Percentiles rank a stretch among this genome's conserved stretches.
Evolutionary conservation across 176 grass and related monocot species (phyloP).

Genomic region (Avena eriantha): DNA sequence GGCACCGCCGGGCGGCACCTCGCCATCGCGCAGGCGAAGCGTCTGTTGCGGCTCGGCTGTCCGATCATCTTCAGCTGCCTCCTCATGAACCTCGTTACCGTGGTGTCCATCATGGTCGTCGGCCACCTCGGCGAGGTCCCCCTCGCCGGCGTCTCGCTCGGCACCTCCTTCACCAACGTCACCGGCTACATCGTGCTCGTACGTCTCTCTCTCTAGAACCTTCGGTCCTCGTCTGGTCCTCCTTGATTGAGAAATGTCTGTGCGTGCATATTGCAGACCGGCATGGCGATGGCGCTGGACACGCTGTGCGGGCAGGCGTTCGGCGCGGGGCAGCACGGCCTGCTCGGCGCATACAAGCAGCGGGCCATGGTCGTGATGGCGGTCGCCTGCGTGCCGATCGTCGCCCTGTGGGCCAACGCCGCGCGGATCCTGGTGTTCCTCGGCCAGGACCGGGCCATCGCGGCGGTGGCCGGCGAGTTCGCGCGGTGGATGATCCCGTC

Average conservation of each 20-base stretch:
- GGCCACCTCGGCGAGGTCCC: neutral
- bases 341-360: slow-evolving; percentile 42
- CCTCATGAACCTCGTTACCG: too few species aligned
- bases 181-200: too few species aligned
- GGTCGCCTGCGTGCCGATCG: slow-evolving; percentile 47
- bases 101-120: neutral
- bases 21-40: too few species aligned
- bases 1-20: too few species aligned
- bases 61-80: too few species aligned
- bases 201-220: too few species aligned
- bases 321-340: slow-evolving; percentile 53
- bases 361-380: slow-evolving; percentile 28
- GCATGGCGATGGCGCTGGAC: slow-evolving; percentile 43
- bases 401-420: slow-evolving; percentile 40
- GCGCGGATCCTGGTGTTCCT: slow-evolving; percentile 45
- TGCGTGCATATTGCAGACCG: neutral
- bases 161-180: too few species aligned
- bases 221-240: too few species aligned
- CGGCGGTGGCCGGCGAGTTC: slow-evolving; percentile 65
- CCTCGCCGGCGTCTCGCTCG: too few species aligned
- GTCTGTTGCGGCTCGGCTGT: too few species aligned
- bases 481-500: slow-evolving; percentile 60
- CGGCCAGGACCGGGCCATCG: slow-evolving; percentile 61
- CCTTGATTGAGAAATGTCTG: neutral
- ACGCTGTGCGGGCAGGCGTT: slow-evolving; percentile 63